A percentile compares a stretch with the other conserved stretches of the same genome.
These are phyloP conservation scores for Paramecium tetraurelia DNA, from an alignment of 73 alveolate species.

Conservation along the genomic window DNA sequence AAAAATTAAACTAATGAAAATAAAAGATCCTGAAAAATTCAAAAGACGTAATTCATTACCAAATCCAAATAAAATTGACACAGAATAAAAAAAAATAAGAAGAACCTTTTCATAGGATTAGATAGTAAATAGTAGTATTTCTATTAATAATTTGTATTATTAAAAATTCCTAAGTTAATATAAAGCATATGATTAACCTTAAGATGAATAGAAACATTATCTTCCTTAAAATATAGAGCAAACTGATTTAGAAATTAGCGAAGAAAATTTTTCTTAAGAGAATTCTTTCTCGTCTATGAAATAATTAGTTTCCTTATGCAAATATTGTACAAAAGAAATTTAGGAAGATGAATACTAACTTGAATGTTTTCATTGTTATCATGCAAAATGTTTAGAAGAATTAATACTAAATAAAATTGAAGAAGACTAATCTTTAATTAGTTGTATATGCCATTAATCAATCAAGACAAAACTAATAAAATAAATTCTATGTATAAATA, in stretches of 20 bases:
- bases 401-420: not conserved
- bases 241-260: not conserved
- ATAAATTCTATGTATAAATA: not conserved
- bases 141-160: not conserved
- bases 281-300: not conserved
- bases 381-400: not conserved
- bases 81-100: not conserved
- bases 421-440: not conserved
- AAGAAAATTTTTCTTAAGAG: not conserved
- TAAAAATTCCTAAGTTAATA: not conserved
- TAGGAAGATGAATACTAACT: not conserved
- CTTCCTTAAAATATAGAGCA: not conserved
- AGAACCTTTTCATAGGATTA: not conserved
- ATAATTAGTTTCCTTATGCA: not conserved
- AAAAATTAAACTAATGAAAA: not conserved
- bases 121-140: not conserved
- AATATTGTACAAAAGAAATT: not conserved
- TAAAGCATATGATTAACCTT: not conserved
- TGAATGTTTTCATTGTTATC: not conserved
- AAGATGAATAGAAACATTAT: not conserved
- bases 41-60: not conserved
- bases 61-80: no score
- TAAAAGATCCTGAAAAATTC: not conserved
- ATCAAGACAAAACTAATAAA: not conserved
- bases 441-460: not conserved